Evolutionary conservation across 257 asterid genomes (phyloP).

Genomic region (Solanum chiquidenum): DNA sequence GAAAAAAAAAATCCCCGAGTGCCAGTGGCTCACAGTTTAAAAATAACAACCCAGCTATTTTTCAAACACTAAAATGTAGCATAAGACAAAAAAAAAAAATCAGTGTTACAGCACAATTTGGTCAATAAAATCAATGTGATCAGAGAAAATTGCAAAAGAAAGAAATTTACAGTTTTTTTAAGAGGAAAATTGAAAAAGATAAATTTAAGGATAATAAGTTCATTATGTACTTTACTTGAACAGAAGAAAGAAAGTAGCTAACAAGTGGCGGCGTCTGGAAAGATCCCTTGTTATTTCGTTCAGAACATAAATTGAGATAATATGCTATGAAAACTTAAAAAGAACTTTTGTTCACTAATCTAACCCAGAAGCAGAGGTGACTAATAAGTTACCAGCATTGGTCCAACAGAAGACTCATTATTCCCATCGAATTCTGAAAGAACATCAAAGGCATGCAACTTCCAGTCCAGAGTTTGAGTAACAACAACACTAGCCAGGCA

Average conservation of each 20-base stretch:
- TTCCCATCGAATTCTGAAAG: conserved; percentile 91
- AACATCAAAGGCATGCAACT: conserved; percentile 92
- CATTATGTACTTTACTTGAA: not conserved
- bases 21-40: not conserved
- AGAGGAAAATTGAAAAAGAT: not conserved
- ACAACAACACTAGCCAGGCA: conserved; percentile 95
- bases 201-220: not conserved
- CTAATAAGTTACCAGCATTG: conserved; percentile 81
- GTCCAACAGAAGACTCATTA: conserved; percentile 68
- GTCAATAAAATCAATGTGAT: not conserved
- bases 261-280: not conserved
- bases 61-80: not conserved
- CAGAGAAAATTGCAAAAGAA: not conserved
- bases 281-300: not conserved
- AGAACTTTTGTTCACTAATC: not conserved
- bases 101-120: not conserved
- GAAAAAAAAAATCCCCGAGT: not conserved
- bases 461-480: conserved; percentile 96
- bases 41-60: not conserved
- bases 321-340: not conserved
- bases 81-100: not conserved
- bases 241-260: not conserved
- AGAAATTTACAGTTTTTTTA: not conserved
- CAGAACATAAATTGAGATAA: not conserved
- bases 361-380: conserved; percentile 20